Percentiles rank a stretch among this genome's conserved stretches.
phyloP scores from a whole-genome alignment of 2,329 filamentous ascomycete genomes.

The Fonsecaea pedrosoi region DNA sequence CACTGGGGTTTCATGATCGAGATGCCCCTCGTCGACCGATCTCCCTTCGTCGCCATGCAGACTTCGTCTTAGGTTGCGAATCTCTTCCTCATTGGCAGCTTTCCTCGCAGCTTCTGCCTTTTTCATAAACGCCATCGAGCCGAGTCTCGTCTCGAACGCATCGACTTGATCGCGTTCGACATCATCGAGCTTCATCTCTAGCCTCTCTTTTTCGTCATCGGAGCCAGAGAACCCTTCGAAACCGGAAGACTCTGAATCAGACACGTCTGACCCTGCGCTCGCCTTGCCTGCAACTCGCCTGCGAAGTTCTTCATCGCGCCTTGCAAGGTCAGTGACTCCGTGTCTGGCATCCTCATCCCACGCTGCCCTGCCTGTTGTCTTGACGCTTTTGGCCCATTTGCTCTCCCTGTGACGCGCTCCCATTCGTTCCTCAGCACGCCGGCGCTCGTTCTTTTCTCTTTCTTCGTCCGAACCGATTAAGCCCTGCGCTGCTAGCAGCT shows the following conservation, averaged over 20 bases:
- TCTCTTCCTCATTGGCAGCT: conserved; percentile 78
- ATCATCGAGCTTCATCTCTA: conserved; percentile 51
- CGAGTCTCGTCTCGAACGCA: conserved; percentile 68
- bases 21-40: conserved; percentile 60
- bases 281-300: conserved; percentile 77
- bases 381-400: conserved; percentile 88
- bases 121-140: conserved; percentile 93
- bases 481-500: conserved; percentile 62
- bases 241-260: conserved; percentile 64
- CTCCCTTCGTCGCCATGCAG: conserved; percentile 69
- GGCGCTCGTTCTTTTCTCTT: conserved; percentile 70
- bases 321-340: conserved; percentile 79
- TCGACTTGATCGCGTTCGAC: conserved; percentile 48
- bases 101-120: conserved; percentile 80
- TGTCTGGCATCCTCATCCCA: conserved; percentile 89
- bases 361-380: conserved; percentile 76
- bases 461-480: conserved; percentile 69
- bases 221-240: conserved; percentile 71
- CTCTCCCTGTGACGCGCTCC: conserved; percentile 84
- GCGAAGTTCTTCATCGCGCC: conserved; percentile 80
- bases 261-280: conserved; percentile 68
- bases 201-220: conserved; percentile 56
- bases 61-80: conserved; percentile 72
- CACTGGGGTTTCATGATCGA: conserved; percentile 62
- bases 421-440: conserved; percentile 82